Evolutionary conservation across 2,329 filamentous ascomycete species (phyloP).

Genomic region (Paecilomyces fulvus): DNA sequence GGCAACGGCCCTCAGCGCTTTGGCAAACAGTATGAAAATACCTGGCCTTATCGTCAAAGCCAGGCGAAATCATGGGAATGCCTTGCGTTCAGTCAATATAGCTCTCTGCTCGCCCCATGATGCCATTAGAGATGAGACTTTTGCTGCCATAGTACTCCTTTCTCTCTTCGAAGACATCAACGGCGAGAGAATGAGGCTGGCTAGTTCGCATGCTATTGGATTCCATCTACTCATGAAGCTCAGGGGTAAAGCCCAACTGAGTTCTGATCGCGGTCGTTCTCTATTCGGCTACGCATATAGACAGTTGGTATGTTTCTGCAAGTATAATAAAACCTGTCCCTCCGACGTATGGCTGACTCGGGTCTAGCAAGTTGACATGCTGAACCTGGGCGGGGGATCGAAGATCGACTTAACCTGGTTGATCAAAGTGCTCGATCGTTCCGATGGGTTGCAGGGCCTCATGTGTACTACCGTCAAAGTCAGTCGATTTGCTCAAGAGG

Average conservation of each 20-base stretch:
- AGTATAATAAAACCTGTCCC: background rate
- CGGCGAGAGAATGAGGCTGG: constrained; percentile 26
- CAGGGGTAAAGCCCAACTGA: constrained; percentile 22
- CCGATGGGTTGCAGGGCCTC: constrained; percentile 23
- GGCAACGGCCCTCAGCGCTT: constrained; percentile 26
- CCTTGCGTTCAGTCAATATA: constrained; percentile 20
- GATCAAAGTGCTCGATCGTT: constrained; percentile 15
- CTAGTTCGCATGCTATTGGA: constrained; percentile 28
- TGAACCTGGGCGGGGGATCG: constrained; percentile 24
- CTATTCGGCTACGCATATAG: constrained; percentile 30
- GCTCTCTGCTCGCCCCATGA: constrained; percentile 20
- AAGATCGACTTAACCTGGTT: constrained; percentile 22
- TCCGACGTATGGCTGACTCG: background rate
- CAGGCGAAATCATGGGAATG: constrained; percentile 22
- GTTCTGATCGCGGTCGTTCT: constrained; percentile 22
- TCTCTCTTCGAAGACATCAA: constrained; percentile 32
- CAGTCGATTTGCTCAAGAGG: constrained; percentile 19
- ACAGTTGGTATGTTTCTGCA: constrained; percentile 20
- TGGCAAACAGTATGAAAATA: constrained; percentile 21
- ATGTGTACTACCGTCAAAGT: constrained; percentile 23
- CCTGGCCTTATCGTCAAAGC: constrained; percentile 19
- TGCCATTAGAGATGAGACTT: constrained; percentile 28
- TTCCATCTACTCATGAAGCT: constrained; percentile 28
- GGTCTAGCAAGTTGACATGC: constrained; percentile 24
- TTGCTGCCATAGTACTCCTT: constrained; percentile 29